phyloP scores from a whole-genome alignment of 805 yeast species.

The Kodamaea lidongshanica region DNA sequence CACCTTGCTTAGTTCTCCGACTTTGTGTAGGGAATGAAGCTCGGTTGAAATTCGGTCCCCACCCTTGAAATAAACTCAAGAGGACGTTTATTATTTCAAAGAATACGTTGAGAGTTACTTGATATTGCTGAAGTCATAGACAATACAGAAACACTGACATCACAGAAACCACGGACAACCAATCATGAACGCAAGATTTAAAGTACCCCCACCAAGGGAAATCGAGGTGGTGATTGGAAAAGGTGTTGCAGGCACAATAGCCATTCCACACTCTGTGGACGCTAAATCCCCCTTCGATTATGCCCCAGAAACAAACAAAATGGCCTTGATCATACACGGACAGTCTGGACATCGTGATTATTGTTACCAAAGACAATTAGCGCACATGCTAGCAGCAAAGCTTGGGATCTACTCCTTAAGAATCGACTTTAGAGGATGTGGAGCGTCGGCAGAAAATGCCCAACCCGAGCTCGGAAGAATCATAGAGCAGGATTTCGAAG shows the following conservation, averaged over 20 bases:
- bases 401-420: conserved; percentile 63
- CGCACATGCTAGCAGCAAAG: conserved; percentile 50
- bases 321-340: conserved; percentile 73
- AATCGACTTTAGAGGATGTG: conserved; percentile 83
- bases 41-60: no score
- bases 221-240: conserved; percentile 28
- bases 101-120: no score
- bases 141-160: no score
- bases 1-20: no score
- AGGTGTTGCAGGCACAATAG: conserved; percentile 34
- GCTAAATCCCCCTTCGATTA: conserved; percentile 19
- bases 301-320: conserved; percentile 41
- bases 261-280: conserved; percentile 31
- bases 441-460: conserved; percentile 56
- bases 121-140: no score
- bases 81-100: no score
- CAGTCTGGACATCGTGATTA: conserved; percentile 80
- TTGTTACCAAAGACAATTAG: conserved; percentile 61
- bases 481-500: conserved; percentile 60
- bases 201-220: conserved; percentile 33
- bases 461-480: conserved; percentile 45
- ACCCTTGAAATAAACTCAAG: no score
- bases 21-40: no score
- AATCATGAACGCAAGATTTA: no score
- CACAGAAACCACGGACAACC: no score